Base-by-base conservation (phyloP, 176 grass and related monocot species). In the Alloteropsis semialata region DNA sequence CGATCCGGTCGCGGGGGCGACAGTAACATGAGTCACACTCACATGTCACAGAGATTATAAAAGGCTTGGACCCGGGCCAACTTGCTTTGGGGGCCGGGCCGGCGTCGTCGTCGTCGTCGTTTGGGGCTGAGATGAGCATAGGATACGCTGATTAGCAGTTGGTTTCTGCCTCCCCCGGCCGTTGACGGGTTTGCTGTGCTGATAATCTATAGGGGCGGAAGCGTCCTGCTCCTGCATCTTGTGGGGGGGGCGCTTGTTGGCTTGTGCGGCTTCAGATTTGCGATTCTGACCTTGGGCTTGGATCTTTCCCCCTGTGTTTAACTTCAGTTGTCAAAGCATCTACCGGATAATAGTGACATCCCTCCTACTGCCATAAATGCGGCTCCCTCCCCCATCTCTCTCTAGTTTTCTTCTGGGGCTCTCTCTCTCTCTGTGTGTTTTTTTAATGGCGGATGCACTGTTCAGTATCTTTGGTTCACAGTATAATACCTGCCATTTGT, bases 341-440 rank as follows among this genome's bases (percentile, higher is more conserved):
- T 22, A 91, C 83, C 57, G 55, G 83, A 76, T 80, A 87, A 89
- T 49, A 72, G 83, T 49, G 86, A 94, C 92, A 91, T 86, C 63
- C 61, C 63, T 89, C 83, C 86, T 72, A 87, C 80, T 57, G 5
- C 48, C 89, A 86, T 87, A 91, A 86, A 86, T 86, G 84, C 43
- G 7, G 30, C 45, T 25, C 49, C 15, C 30, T 41, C 24, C 1
- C 34, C 42, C 3, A 4, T 83, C 22, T 58, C 22, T 43, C 68
- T 34, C 1, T 42, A 8, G 39, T 42, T 42, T 42, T 42, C 39
- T 42, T 42, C 10, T 42, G 4, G 39, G 5, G 45, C 0, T 12
- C 1, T n/a, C 18, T 62, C 19, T 60, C 37, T 24, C 39, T n/a
- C n/a, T n/a, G n/a, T n/a, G n/a, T n/a, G 22, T 56, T 56, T 56